Evolutionary conservation across 1,139 yeast genomes (phyloP), one percentile per base, ranked within the genome.

Genomic region (Saccharomycopsis crataegensis): DNA sequence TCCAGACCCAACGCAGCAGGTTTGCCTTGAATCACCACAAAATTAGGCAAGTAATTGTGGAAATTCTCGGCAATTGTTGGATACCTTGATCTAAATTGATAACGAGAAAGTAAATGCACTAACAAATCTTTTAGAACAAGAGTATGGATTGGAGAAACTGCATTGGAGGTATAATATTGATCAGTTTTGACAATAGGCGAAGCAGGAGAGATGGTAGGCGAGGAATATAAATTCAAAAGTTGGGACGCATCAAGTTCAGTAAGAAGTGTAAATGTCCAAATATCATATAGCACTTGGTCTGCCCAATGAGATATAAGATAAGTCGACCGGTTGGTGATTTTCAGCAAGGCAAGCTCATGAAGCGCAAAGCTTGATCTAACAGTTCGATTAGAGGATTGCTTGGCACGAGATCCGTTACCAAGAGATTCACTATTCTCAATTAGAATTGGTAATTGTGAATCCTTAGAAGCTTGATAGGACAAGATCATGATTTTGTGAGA

Each of bases 221-320:
- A 16, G 42, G 11, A 22, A 22, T 17, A 17, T 11, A 33, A 22
- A 6, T 36, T 17, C 11, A 32, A 8, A 16, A 44, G 14, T 32
- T 44, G 44, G n/a, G 22, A 31, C 22, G 22, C 6, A 38, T 12
- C 3, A 11, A 56, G 45, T 33, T 51, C 53, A 8, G 54, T 48
- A n/a, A 56, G 16, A 8, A 54, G 37, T 2, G 58, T 48, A 36
- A 43, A 50, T 7, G 49, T 48, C 58, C 58, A 56, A 31, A 37
- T 38, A 34, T 54, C 56, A 31, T 54, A 48, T 17, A 56, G 44
- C 17, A 48, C 50, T 7, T 46, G 40, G 31, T 53, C 57, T 8
- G 54, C 38, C 16, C 48, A 47, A 16, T 48, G 50, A n/a, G 48
- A 16, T 12, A 56, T 31, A n/a, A 56, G 16, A 31, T 44, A 54